Conservation (phyloP, 768 basidiomycete genomes). For the Mycena belliarum region DNA sequence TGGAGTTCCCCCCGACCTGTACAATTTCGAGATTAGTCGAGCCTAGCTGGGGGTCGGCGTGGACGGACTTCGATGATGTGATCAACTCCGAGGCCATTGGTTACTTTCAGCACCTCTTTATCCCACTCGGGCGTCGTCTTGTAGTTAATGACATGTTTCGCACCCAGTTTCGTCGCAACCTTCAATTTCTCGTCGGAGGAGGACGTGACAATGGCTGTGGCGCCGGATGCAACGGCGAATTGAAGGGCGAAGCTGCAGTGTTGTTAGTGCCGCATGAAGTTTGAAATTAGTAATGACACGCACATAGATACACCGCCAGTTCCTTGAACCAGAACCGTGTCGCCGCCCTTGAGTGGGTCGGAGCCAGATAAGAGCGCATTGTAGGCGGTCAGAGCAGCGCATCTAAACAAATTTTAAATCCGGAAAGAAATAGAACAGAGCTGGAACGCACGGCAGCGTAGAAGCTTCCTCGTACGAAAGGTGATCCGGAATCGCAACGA, state of each 20-base stretch:
- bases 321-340: slow-evolving; percentile 47
- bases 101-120: slow-evolving; percentile 40
- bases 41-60: too few relatives aligned
- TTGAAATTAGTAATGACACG: not conserved
- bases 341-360: slow-evolving; percentile 44
- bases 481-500: slow-evolving; percentile 55
- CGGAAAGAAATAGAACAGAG: too few relatives aligned
- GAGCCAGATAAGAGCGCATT: slow-evolving; percentile 40
- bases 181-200: slow-evolving; percentile 51
- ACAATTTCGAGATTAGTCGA: too few relatives aligned
- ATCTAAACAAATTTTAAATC: slow-evolving; percentile 25
- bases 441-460: slow-evolving; percentile 55
- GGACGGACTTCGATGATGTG: slow-evolving; percentile 23
- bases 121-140: slow-evolving; percentile 51
- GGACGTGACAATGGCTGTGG: slow-evolving; percentile 51
- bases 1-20: too few relatives aligned
- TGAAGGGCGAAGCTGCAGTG: slow-evolving; percentile 42
- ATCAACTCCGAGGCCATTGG: slow-evolving; percentile 25
- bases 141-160: slow-evolving; percentile 53
- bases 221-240: slow-evolving; percentile 51
- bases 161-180: slow-evolving; percentile 41
- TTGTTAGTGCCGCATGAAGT: too few relatives aligned
- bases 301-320: slow-evolving; percentile 48
- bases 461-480: slow-evolving; percentile 65
- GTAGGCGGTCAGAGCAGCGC: slow-evolving; percentile 53